Evolutionary conservation across 768 basidiomycete species (phyloP), one percentile per base, ranked within the genome.

Genomic region (Mycena latifolia): DNA sequence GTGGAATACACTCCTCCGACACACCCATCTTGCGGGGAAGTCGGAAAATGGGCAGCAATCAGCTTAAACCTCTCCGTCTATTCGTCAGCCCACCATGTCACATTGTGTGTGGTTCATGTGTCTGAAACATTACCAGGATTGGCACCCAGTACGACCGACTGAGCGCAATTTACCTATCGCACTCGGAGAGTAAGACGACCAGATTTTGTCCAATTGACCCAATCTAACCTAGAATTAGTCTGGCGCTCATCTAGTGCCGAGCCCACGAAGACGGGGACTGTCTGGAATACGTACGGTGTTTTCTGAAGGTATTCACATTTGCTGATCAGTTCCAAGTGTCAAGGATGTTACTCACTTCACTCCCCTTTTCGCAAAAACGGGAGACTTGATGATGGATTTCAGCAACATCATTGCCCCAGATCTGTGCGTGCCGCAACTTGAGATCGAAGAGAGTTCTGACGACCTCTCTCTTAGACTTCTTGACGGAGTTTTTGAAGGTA

Each of bases 201-300:
- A 65, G 18, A 67, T 27, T 51, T 1, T 45, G 12, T 12, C 28
- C 27, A n/a, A 15, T 52, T 10, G 10, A 46, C 45, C n/a, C 15
- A 14, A 22, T 73, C 15, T 17, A 31, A 45, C 29, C 39, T 33
- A 55, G 20, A 3, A 59, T 20, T 33, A 89, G 89, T 90, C 54
- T 90, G 89, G 89, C 82, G 89, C 14, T 88, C 85, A 31, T 89
- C 88, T 3, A 89, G 88, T 43, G 85, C 89, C 0, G 89, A 90
- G 71, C 89, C 89, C 0, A 87, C 84, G 0, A 71, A 65, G 28
- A 80, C 82, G 3, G 89, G 88, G 2, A 90, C 90, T 61, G 83
- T 87, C 33, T 90, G 89, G 89, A 90, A 84, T n/a, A 85, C 78
- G 80, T 69, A 74, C 68, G 66, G 41, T 20, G 20, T 22, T 43